phyloP scores from a whole-genome alignment of 208 protist genomes.

The Acanthamoeba lenticulata region DNA sequence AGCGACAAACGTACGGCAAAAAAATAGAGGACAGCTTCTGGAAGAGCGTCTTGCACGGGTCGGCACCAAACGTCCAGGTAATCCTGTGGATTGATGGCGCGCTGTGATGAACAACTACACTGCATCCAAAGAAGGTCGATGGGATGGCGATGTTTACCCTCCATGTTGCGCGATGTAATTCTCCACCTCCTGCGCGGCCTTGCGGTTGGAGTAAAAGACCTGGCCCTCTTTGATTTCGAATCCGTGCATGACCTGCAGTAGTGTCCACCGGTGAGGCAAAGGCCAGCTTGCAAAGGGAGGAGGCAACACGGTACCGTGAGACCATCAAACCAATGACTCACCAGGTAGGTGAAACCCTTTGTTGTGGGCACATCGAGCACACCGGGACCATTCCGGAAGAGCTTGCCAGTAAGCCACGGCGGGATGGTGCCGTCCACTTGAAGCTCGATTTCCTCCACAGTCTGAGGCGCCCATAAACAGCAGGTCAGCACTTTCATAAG shows the following conservation, averaged over 20 bases:
- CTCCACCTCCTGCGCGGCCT: neutral
- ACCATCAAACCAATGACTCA: neutral
- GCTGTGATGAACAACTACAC: neutral
- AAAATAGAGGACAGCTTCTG: neutral
- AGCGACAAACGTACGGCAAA: neutral
- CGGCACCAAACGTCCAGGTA: neutral
- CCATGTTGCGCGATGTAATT: neutral
- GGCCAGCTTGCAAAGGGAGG: neutral
- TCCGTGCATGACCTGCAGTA: constrained; percentile 19
- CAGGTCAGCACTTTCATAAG: neutral
- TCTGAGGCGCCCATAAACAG: neutral
- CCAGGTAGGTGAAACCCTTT: neutral
- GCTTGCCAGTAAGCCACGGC: neutral
- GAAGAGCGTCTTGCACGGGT: constrained; percentile 17
- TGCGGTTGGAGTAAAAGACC: constrained; percentile 14
- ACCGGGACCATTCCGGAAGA: neutral
- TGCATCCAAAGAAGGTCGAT: too few species aligned
- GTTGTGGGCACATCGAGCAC: neutral
- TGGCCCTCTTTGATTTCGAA: constrained; percentile 4
- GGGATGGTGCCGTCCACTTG: neutral
- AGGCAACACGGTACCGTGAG: neutral
- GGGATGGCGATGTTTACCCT: too few species aligned
- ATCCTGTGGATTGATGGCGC: neutral
- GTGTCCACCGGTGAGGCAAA: neutral
- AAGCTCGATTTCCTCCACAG: neutral